A percentile compares a stretch with the other conserved stretches of the same genome.
These are phyloP conservation scores for Mycena sp. DNA, from an alignment of 1,284 basidiomycete species.

Conservation along the genomic window DNA sequence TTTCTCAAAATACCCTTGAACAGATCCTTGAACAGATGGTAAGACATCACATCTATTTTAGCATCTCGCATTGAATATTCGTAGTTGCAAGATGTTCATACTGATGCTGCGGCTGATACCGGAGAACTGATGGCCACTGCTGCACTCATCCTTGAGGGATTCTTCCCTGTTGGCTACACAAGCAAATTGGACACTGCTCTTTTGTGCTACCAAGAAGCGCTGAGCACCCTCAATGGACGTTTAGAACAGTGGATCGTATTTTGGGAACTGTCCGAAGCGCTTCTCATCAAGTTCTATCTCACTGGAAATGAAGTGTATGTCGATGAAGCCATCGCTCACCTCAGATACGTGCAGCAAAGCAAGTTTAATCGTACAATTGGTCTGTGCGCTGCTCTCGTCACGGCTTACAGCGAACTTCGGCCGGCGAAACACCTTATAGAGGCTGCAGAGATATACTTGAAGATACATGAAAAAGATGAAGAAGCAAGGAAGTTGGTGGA, in stretches of 20 bases:
- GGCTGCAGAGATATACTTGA: background rate
- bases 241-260: background rate
- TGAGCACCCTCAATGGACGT: background rate
- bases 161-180: background rate
- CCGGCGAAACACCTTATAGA: background rate
- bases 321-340: background rate
- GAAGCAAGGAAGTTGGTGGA: too few species aligned
- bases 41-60: background rate
- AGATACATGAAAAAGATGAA: constrained; percentile 7
- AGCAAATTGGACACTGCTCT: background rate
- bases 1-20: background rate
- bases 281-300: background rate
- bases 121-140: background rate
- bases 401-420: background rate
- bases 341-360: background rate
- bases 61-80: background rate
- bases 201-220: background rate
- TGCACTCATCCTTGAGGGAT: background rate
- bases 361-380: background rate
- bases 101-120: background rate
- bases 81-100: background rate
- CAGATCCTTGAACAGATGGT: background rate
- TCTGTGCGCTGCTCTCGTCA: background rate
- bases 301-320: background rate
- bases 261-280: background rate